A percentile compares a stretch with the other conserved stretches of the same genome.
These are phyloP conservation scores for Suillus cothurnatus DNA, from an alignment of 768 basidiomycete genomes.

Conservation along the genomic window DNA sequence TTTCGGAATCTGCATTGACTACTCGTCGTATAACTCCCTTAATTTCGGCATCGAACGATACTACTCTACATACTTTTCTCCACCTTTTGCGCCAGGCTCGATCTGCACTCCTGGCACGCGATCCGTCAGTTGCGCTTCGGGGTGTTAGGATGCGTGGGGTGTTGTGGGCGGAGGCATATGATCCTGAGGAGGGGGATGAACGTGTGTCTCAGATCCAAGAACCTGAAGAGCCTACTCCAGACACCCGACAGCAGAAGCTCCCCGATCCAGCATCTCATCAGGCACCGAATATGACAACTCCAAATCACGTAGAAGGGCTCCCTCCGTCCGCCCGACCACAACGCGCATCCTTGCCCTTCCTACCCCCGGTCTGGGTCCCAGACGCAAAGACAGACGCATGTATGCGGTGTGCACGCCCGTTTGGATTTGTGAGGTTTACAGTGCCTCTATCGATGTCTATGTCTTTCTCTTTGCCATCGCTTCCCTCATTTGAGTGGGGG, in stretches of 20 bases:
- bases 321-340: conserved; percentile 13
- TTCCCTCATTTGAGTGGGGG: conserved; percentile 5
- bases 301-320: neutral
- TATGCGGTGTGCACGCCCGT: conserved; percentile 79
- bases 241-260: neutral
- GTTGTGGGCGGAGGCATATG: conserved; percentile 5
- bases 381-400: conserved; percentile 82
- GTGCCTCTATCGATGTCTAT: neutral
- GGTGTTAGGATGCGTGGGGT: conserved; percentile 6
- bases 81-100: conserved; percentile 2
- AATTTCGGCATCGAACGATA: neutral
- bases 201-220: neutral
- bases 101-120: conserved; percentile 2
- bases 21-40: neutral
- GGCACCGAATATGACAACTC: neutral
- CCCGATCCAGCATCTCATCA: neutral
- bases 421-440: conserved; percentile 48
- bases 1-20: neutral
- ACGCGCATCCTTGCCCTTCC: conserved; percentile 54
- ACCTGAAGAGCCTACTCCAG: no score
- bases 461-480: conserved; percentile 2
- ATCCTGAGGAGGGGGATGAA: neutral
- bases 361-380: conserved; percentile 92
- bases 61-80: conserved; percentile 1
- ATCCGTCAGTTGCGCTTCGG: neutral